Evolutionary conservation across 352 stramenopile species (phyloP).

Genomic region (Pythium graminicola): DNA sequence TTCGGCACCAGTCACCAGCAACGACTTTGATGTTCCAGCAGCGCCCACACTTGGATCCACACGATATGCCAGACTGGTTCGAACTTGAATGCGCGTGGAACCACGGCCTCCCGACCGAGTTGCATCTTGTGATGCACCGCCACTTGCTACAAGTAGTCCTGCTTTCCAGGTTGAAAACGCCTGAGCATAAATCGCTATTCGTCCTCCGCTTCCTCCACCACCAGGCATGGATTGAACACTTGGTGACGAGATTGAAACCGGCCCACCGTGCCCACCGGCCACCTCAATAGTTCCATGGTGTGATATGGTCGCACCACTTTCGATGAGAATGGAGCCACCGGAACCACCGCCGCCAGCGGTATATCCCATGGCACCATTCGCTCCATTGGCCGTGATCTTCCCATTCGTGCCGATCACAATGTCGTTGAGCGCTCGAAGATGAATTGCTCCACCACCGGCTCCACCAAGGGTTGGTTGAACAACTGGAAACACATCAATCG

Average conservation of each 20-base stretch:
- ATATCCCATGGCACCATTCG: constrained; percentile 37
- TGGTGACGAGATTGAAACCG: constrained; percentile 19
- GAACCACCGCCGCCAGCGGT: constrained; percentile 58
- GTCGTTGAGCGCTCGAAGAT: constrained; percentile 91
- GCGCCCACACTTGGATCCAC: constrained; percentile 63
- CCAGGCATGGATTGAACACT: constrained; percentile 35
- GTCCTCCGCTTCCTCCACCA: constrained; percentile 83
- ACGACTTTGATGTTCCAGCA: constrained; percentile 58
- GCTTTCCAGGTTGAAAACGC: constrained; percentile 85
- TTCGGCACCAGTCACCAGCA: constrained; percentile 51
- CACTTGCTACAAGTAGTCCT: constrained; percentile 74
- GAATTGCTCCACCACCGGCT: constrained; percentile 80
- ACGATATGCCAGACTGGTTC: constrained; percentile 38
- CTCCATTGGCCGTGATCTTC: constrained; percentile 74
- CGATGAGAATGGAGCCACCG: constrained; percentile 42
- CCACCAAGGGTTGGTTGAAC: constrained; percentile 80
- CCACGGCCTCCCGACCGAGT: constrained; percentile 32
- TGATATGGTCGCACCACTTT: constrained; percentile 40
- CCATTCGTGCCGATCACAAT: constrained; percentile 82
- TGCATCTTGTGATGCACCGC: constrained; percentile 44
- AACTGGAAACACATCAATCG: constrained; percentile 69
- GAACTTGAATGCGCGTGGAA: constrained; percentile 36
- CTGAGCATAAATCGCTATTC: constrained; percentile 87
- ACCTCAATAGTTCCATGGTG: constrained; percentile 75
- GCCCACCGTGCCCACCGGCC: constrained; percentile 75